Base-by-base conservation (phyloP, 2,329 filamentous ascomycete genomes). In the Epichloe sp. region DNA sequence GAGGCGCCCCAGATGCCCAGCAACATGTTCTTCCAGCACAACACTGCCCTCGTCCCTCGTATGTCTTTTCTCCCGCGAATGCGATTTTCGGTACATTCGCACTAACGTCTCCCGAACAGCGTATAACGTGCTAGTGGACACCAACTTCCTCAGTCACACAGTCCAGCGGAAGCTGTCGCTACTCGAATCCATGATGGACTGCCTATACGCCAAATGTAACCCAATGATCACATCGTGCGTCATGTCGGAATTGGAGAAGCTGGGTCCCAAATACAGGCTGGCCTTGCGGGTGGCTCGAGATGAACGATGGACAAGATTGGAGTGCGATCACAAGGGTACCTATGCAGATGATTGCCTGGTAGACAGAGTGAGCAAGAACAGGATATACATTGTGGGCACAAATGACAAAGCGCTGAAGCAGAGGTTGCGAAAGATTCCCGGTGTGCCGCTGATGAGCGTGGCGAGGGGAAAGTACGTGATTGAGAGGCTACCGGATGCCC, bases 381-480 rank as follows among this genome's bases (percentile, higher is more conserved):
- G 84, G 63, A 82, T 89, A 58, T 89, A 89, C 65, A 85, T 89
- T 60, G 83, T 88, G 45, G 86, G 82, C 31, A 89, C 81, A 44
- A 84, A 85, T 62, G 84, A 87, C 76, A 78, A 86, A 58, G 86
- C 89, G 59, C 70, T 94, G 53, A 93, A 94, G 72, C 76, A 88
- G 63, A 75, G 90, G 52, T 77, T 95, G 60, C 77, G 90, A 56
- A 96, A 95, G 71, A 67, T 75, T 43, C 68, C 70, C 41, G 75
- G 77, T 67, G 82, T 86, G 52, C 83, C 83, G 26, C 80, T 87
- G 59, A 77, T 95, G 75, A 88, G 83, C 62, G 88, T 93, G 31
- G 86, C 85, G 5, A 79, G 87, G 62, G 88, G 87, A 44, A 96
- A 96, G 69, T 97, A 96, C 68, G 84, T 91, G 46, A 93, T 98